These are phyloP conservation scores for Gryganskiella cystojenkinii DNA, from an alignment of 192 early-diverging fungal species.

Conservation along the genomic window DNA sequence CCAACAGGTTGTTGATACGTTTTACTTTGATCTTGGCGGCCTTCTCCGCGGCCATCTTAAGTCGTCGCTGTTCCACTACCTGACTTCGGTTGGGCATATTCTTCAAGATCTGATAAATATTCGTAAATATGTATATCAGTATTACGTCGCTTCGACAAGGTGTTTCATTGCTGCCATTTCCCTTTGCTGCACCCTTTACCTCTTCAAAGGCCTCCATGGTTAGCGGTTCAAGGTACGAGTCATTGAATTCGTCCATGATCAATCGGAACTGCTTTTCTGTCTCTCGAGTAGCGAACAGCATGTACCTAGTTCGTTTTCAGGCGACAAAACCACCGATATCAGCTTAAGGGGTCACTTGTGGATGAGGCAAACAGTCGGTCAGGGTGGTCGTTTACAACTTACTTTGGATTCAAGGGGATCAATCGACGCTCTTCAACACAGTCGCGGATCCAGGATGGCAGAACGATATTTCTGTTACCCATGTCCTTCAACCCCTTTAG, in stretches of 20 bases:
- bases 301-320: slow-evolving; percentile 70
- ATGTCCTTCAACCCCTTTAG: slow-evolving; percentile 65
- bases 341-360: too few species aligned
- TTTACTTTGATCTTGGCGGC: slow-evolving; percentile 21
- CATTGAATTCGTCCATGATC: slow-evolving; percentile 75
- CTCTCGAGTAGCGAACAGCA: slow-evolving; percentile 63
- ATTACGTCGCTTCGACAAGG: too few species aligned
- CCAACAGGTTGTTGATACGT: slow-evolving; percentile 42
- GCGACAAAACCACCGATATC: too few species aligned
- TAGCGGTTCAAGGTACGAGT: slow-evolving; percentile 72
- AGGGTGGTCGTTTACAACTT: slow-evolving; percentile 5
- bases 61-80: slow-evolving; percentile 19
- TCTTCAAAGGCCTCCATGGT: slow-evolving; percentile 62
- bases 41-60: slow-evolving; percentile 4
- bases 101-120: slow-evolving; percentile 20
- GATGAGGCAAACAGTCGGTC: background rate
- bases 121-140: too few species aligned
- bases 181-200: slow-evolving; percentile 58
- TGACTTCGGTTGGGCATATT: slow-evolving; percentile 30
- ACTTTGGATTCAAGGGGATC: slow-evolving; percentile 72
- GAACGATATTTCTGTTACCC: slow-evolving; percentile 67
- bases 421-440: slow-evolving; percentile 63
- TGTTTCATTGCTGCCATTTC: too few species aligned
- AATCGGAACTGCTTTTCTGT: slow-evolving; percentile 62
- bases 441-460: slow-evolving; percentile 71